Evolutionary conservation across 2,329 filamentous ascomycete species (phyloP).

Genomic region (Colletotrichum sp.): DNA sequence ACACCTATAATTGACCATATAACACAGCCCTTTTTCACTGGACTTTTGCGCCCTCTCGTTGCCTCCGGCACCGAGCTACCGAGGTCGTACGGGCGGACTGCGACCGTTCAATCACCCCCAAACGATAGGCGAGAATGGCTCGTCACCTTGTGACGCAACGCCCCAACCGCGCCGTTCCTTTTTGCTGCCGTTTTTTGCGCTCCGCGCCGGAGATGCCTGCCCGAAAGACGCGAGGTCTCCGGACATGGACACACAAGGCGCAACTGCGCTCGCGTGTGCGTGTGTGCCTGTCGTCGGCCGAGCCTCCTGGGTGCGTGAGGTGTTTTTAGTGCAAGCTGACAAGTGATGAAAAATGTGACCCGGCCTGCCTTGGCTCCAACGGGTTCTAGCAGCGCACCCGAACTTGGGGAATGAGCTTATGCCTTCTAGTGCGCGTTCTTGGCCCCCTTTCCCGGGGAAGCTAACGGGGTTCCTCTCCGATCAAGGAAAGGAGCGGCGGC

Average conservation of each 20-base stretch:
- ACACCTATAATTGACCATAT: not conserved
- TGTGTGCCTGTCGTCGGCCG: not conserved
- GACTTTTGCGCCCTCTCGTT: not conserved
- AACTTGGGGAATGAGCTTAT: slow-evolving; percentile 3
- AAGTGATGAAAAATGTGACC: not conserved
- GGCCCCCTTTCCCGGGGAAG: not conserved
- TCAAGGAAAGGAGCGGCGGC: not conserved
- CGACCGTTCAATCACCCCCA: not conserved
- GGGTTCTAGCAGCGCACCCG: not conserved
- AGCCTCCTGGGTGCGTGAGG: not conserved
- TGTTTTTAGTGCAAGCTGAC: not conserved
- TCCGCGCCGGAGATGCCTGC: slow-evolving; percentile 7
- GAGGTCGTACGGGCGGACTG: not conserved
- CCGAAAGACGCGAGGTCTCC: slow-evolving; percentile 1
- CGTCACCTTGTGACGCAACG: not conserved
- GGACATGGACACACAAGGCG: not conserved
- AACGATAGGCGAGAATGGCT: not conserved
- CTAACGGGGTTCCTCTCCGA: not conserved
- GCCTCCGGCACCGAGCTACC: not conserved
- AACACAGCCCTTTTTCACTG: not conserved
- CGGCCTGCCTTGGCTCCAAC: not conserved
- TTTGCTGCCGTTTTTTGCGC: not conserved
- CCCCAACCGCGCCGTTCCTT: not conserved
- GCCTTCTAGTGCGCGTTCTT: not conserved
- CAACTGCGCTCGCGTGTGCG: not conserved